Conservation (phyloP, 225 moss, liverwort and hornwort species). For the Rhytidiadelphus loreus region DNA sequence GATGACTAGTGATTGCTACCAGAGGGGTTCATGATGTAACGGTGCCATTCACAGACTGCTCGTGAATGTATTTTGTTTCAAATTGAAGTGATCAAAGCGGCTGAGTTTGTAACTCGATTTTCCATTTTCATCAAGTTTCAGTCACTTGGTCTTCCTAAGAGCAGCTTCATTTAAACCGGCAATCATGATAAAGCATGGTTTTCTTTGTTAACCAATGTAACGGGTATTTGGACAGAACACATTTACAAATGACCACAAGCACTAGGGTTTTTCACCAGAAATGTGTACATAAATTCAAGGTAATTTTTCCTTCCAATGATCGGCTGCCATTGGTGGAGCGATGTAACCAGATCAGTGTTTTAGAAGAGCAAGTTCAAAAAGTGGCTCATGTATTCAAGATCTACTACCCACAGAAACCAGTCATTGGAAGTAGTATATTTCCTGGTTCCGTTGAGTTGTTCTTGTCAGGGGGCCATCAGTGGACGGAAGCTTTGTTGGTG, state of each 20-base stretch:
- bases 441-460: slow-evolving; percentile 2
- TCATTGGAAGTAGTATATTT: slow-evolving; percentile 5
- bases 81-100: neutral
- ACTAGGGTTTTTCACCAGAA: neutral
- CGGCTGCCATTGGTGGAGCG: neutral
- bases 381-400: neutral
- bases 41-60: slow-evolving; percentile 3
- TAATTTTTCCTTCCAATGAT: neutral
- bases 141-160: neutral
- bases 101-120: neutral
- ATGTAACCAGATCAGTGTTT: neutral
- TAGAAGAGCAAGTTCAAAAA: neutral
- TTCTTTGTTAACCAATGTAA: neutral
- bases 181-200: too few species aligned
- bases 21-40: neutral
- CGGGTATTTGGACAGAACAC: neutral
- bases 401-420: neutral
- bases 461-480: neutral
- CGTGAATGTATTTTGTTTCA: slow-evolving; percentile 12
- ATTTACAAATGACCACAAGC: neutral
- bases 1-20: neutral
- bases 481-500: neutral
- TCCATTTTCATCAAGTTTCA: neutral
- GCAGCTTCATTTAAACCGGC: neutral
- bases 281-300: neutral